Evolutionary conservation across 2,329 filamentous ascomycete genomes (phyloP).

Genomic region (Dryadomyces quercivorus): DNA sequence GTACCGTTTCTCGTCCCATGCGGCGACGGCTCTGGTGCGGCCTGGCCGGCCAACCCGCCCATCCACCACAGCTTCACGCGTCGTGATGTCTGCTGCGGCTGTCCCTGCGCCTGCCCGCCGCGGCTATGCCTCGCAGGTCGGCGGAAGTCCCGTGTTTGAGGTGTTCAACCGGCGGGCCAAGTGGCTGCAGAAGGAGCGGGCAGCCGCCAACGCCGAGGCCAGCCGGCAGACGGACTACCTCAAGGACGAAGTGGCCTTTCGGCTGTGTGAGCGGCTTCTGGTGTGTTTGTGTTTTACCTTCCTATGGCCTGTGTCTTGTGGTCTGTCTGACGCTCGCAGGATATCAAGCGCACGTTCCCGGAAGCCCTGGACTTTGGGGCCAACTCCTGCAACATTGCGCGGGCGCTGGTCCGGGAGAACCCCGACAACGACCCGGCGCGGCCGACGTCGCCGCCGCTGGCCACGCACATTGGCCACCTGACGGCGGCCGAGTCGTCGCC

Average conservation of each 20-base stretch:
- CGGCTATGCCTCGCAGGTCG: constrained; percentile 64
- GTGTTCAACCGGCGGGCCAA: constrained; percentile 87
- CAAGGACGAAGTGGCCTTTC: constrained; percentile 77
- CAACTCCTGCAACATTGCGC: constrained; percentile 89
- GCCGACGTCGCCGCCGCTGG: constrained; percentile 52
- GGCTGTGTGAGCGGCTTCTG: constrained; percentile 75
- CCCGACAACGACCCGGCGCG: constrained; percentile 46
- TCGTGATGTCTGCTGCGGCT: constrained; percentile 28
- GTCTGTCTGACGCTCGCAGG: constrained; percentile 39
- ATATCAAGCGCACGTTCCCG: constrained; percentile 82
- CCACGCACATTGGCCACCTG: constrained; percentile 59
- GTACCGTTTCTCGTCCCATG: neutral
- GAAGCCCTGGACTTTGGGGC: constrained; percentile 85
- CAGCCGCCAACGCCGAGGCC: constrained; percentile 54
- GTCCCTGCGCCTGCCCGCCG: constrained; percentile 21
- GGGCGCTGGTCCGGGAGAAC: constrained; percentile 61
- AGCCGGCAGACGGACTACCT: constrained; percentile 83
- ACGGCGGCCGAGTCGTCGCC: constrained; percentile 73
- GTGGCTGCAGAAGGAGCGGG: constrained; percentile 82
- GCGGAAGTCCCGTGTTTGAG: constrained; percentile 67
- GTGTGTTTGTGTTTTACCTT: constrained; percentile 25
- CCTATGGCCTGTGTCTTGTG: too few relatives aligned
- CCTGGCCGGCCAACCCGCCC: neutral
- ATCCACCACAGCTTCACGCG: constrained; percentile 8
- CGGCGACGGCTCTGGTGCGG: neutral